phyloP scores from a whole-genome alignment of 805 yeast genomes.

The Yarrowia yakushimensis region DNA sequence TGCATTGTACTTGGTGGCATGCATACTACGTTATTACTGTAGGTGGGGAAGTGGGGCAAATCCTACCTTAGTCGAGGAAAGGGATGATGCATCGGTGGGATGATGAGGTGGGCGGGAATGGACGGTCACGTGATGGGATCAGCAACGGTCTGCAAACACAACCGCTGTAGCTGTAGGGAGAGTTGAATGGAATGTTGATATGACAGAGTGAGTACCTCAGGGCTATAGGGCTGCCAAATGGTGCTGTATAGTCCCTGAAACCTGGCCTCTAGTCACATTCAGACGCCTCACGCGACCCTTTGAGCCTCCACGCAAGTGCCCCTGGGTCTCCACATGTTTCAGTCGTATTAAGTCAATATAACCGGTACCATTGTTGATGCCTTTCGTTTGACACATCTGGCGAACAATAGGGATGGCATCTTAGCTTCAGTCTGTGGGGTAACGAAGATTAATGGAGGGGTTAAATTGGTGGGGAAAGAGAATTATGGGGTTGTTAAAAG shows the following conservation, averaged over 20 bases:
- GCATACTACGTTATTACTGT: not conserved
- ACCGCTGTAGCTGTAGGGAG: too few relatives aligned
- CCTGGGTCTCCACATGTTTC: constrained; percentile 1
- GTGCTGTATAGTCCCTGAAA: too few relatives aligned
- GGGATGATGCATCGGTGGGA: not conserved
- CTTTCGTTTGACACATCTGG: too few relatives aligned
- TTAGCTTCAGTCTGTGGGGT: constrained; percentile 5
- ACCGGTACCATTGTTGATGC: too few relatives aligned
- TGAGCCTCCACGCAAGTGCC: too few relatives aligned
- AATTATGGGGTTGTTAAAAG: not conserved
- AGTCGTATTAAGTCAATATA: not conserved
- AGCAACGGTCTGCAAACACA: too few relatives aligned
- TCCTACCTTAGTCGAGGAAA: not conserved
- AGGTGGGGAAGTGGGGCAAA: constrained; percentile 20
- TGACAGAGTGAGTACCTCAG: too few relatives aligned
- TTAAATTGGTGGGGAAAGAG: not conserved
- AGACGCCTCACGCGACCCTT: not conserved
- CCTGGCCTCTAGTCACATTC: too few relatives aligned
- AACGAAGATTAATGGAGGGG: not conserved
- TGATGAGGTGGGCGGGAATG: not conserved
- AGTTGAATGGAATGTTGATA: too few relatives aligned
- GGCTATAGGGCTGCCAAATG: too few relatives aligned
- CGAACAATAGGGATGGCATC: constrained; percentile 9
- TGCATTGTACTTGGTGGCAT: not conserved
- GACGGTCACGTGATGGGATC: not conserved